These are phyloP conservation scores for Coemansia nantahalensis DNA, from an alignment of 192 early-diverging fungal genomes.

Conservation along the genomic window DNA sequence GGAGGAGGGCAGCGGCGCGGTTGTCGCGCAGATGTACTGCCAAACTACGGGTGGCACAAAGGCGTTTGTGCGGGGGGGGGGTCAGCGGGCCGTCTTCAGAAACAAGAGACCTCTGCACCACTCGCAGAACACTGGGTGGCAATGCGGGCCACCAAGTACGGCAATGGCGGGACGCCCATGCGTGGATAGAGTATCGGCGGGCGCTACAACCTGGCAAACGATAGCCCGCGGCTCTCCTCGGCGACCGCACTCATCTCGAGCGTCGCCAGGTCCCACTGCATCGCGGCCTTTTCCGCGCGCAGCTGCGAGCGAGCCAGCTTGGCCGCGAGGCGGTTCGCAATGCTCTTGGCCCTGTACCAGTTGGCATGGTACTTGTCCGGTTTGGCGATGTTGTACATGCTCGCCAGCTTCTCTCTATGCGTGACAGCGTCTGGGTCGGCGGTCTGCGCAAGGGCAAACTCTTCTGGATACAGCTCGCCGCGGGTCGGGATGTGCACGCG, in stretches of 20 bases:
- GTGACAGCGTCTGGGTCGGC: conserved; percentile 5
- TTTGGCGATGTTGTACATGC: conserved; percentile 30
- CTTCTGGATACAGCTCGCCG: conserved; percentile 42
- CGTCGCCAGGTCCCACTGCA: conserved; percentile 34
- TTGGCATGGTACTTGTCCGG: conserved; percentile 49
- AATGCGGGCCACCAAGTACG: too few relatives aligned
- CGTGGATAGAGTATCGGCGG: too few relatives aligned
- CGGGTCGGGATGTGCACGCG: conserved; percentile 34
- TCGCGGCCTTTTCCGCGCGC: conserved; percentile 25
- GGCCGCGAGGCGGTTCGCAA: conserved; percentile 17
- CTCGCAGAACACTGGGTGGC: too few relatives aligned
- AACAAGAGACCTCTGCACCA: too few relatives aligned
- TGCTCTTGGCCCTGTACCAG: conserved; percentile 47
- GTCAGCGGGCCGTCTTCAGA: too few relatives aligned
- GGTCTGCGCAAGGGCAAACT: conserved; percentile 11
- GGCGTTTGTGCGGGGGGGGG: too few relatives aligned
- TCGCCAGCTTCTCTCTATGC: conserved; percentile 14
- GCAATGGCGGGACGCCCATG: too few relatives aligned
- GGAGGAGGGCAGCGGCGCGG: too few relatives aligned
- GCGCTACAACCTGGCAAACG: conserved; percentile 23
- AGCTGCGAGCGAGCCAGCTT: conserved; percentile 35
- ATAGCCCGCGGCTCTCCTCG: conserved; percentile 33
- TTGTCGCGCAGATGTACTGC: too few relatives aligned
- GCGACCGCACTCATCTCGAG: conserved; percentile 45
- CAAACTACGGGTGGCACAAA: too few relatives aligned